phyloP scores from a whole-genome alignment of 2,329 filamentous ascomycete genomes.

The Metarhizium anisopliae region DNA sequence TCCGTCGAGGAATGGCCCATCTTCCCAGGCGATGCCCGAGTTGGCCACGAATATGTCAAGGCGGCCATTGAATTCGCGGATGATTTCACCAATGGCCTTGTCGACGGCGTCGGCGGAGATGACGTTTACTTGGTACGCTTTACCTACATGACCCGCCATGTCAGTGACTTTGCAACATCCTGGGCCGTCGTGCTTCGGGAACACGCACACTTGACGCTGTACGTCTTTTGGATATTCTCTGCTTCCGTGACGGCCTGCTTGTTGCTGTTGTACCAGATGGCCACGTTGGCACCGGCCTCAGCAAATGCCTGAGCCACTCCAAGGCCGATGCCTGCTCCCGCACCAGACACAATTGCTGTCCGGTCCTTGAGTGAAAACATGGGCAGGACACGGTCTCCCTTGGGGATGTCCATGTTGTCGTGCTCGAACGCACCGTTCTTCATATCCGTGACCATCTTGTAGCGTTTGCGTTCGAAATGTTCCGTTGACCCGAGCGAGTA shows the following conservation, averaged over 20 bases:
- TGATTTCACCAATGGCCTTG: slow-evolving; percentile 39
- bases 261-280: slow-evolving; percentile 66
- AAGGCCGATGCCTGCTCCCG: slow-evolving; percentile 58
- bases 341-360: slow-evolving; percentile 62
- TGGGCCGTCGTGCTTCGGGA: background rate
- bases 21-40: slow-evolving; percentile 64
- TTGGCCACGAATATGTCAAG: slow-evolving; percentile 76
- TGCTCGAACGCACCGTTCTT: slow-evolving; percentile 45
- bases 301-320: slow-evolving; percentile 55
- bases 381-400: slow-evolving; percentile 45
- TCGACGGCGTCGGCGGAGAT: slow-evolving; percentile 43
- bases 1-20: slow-evolving; percentile 59
- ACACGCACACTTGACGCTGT: slow-evolving; percentile 56
- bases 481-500: background rate
- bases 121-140: slow-evolving; percentile 50
- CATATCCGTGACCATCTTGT: slow-evolving; percentile 29
- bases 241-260: slow-evolving; percentile 53
- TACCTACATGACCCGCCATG: slow-evolving; percentile 7
- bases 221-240: slow-evolving; percentile 53
- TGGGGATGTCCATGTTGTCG: slow-evolving; percentile 41
- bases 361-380: slow-evolving; percentile 62
- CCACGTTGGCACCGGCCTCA: slow-evolving; percentile 63
- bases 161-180: background rate
- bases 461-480: background rate
- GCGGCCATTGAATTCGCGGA: slow-evolving; percentile 61